A percentile compares a stretch with the other conserved stretches of the same genome.
Evolutionary conservation across 306 rosid genomes (phyloP).

Genomic region (Psophocarpus tetragonolobus): DNA sequence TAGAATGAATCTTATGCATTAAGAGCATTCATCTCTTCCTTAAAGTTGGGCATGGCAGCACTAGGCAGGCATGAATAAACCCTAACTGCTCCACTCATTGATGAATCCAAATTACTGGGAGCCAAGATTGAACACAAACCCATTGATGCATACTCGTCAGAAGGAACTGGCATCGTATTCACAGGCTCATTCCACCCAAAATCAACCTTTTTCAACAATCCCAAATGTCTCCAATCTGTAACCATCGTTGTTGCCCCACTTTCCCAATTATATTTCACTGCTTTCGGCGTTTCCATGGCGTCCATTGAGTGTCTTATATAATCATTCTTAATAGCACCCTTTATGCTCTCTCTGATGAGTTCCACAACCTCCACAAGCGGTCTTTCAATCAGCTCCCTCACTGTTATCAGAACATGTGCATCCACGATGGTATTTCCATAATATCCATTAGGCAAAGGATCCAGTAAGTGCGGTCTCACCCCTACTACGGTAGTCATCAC

Average conservation of each 20-base stretch:
- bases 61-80: background rate
- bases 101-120: too few species aligned
- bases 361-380: background rate
- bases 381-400: conserved; percentile 36
- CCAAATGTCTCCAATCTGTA: conserved; percentile 44
- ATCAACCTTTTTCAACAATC: conserved; percentile 31
- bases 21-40: background rate
- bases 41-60: background rate
- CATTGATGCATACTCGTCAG: conserved; percentile 22
- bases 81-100: background rate
- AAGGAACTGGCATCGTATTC: conserved; percentile 31
- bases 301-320: background rate
- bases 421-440: conserved; percentile 42
- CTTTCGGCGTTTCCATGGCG: background rate
- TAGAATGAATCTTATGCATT: too few species aligned
- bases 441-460: conserved; percentile 49
- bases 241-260: conserved; percentile 23
- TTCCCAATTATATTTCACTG: background rate
- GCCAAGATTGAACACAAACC: conserved; percentile 36
- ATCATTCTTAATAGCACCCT: background rate
- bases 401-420: conserved; percentile 1
- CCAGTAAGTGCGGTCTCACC: conserved; percentile 2
- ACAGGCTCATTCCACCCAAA: conserved; percentile 32
- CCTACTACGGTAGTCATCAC: background rate
- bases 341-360: conserved; percentile 34